Percentiles rank a stretch among this genome's conserved stretches.
Conservation (phyloP, 73 alveolate species). For the Strombidium stylifer region DNA sequence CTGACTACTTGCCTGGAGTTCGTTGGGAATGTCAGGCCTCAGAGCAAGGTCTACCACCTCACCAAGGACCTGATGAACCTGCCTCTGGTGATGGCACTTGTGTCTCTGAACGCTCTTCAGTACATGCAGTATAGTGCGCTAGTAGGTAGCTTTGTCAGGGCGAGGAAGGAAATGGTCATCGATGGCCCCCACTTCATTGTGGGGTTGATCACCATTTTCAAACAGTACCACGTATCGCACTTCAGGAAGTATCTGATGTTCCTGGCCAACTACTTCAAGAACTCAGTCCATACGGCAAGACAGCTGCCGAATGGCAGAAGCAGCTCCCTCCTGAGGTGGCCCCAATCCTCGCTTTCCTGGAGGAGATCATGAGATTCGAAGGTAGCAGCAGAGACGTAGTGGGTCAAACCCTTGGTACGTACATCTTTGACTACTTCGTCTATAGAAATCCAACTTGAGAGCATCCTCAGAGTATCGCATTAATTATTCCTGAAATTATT, state of each 20-base stretch:
- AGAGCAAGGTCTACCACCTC: slow-evolving; percentile 49
- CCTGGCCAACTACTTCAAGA: slow-evolving; percentile 37
- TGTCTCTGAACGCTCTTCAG: slow-evolving; percentile 41
- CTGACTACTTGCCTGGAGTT: slow-evolving; percentile 35
- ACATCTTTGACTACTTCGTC: slow-evolving; percentile 29
- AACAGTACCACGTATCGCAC: slow-evolving; percentile 46
- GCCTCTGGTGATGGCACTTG: slow-evolving; percentile 37
- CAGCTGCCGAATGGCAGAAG: background rate
- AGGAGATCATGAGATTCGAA: slow-evolving; percentile 24
- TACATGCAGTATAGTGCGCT: slow-evolving; percentile 31
- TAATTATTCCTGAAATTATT: too few relatives aligned
- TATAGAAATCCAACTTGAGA: too few relatives aligned
- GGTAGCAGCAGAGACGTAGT: slow-evolving; percentile 11
- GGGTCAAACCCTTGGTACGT: slow-evolving; percentile 22
- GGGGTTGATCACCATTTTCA: slow-evolving; percentile 54
- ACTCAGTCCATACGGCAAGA: slow-evolving; percentile 6
- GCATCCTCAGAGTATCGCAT: too few relatives aligned
- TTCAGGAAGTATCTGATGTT: slow-evolving; percentile 39
- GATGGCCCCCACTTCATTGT: slow-evolving; percentile 64
- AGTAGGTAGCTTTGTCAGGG: slow-evolving; percentile 35
- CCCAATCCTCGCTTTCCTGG: slow-evolving; percentile 12
- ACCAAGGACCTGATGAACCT: slow-evolving; percentile 47
- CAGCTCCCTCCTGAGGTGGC: slow-evolving; percentile 7
- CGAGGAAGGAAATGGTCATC: slow-evolving; percentile 17
- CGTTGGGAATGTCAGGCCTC: slow-evolving; percentile 48